A percentile compares a stretch with the other conserved stretches of the same genome.
Evolutionary conservation across 331 rosid species (phyloP).

Genomic region (Arachis monticola): DNA sequence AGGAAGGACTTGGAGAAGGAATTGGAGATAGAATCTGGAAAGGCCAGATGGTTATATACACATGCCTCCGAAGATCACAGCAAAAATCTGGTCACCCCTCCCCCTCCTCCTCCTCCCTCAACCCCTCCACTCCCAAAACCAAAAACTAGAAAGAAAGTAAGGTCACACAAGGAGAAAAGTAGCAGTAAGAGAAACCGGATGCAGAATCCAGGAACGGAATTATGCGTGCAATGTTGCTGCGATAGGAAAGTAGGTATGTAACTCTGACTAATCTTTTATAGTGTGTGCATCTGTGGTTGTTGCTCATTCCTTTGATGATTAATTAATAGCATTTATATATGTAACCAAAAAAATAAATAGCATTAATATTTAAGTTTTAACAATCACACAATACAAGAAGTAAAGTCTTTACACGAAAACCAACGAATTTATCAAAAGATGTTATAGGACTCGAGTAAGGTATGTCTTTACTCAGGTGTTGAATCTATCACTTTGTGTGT

Average conservation of each 20-base stretch:
- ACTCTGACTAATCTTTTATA: neutral
- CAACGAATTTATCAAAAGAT: neutral
- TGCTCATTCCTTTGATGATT: neutral
- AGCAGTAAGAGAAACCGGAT: neutral
- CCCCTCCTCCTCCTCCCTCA: neutral
- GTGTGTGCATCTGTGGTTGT: neutral
- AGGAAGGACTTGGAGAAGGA: slow-evolving; percentile 2
- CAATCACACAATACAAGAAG: no score
- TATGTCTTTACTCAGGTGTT: neutral
- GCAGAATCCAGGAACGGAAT: neutral
- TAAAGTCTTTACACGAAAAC: no score
- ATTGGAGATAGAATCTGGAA: neutral
- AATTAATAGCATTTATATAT: no score
- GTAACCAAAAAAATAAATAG: no score
- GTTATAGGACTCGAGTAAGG: neutral
- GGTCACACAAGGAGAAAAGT: neutral
- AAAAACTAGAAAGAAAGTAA: neutral
- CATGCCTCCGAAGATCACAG: neutral
- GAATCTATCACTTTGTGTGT: neutral
- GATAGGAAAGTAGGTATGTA: neutral
- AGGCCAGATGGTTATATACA: no score
- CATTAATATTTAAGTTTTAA: no score
- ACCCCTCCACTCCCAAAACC: neutral
- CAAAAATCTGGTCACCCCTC: neutral
- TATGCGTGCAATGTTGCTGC: neutral